Evolutionary conservation across 352 stramenopile genomes (phyloP).

Genomic region (Globisporangium solare): DNA sequence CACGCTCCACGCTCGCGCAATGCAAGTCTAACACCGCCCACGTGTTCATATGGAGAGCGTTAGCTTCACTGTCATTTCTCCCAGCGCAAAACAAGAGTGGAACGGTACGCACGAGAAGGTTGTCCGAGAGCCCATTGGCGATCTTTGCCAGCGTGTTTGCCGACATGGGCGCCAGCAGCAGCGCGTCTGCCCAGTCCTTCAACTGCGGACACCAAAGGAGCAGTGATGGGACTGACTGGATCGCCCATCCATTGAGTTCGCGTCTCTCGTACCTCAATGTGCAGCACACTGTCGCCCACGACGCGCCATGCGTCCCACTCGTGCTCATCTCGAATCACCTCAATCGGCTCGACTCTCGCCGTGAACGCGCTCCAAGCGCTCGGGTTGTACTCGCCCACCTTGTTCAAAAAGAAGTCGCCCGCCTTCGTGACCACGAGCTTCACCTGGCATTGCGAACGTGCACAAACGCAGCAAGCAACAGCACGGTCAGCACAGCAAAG

Average conservation of each 20-base stretch:
- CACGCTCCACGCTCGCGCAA: conserved; percentile 91
- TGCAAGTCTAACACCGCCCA: conserved; percentile 63
- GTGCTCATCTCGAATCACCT: conserved; percentile 64
- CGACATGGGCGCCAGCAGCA: conserved; percentile 86
- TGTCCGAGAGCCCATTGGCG: conserved; percentile 92
- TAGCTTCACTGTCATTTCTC: not conserved
- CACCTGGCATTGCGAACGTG: conserved; percentile 37
- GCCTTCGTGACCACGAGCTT: conserved; percentile 78
- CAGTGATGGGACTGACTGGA: not conserved
- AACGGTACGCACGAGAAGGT: conserved; percentile 82
- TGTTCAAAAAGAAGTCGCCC: conserved; percentile 78
- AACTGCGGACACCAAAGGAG: conserved; percentile 41
- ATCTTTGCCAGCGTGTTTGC: conserved; percentile 91
- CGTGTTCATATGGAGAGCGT: not conserved
- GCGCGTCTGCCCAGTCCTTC: conserved; percentile 93
- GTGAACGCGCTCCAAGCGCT: conserved; percentile 40
- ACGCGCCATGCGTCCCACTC: conserved; percentile 82
- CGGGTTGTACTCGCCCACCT: conserved; percentile 70
- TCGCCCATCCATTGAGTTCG: not conserved
- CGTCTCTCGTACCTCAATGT: conserved; percentile 77
- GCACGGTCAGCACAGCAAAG: conserved; percentile 2
- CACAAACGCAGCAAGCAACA: not conserved
- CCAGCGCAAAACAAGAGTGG: not conserved
- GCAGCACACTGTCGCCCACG: conserved; percentile 75
- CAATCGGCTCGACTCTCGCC: conserved; percentile 22